Base-by-base conservation (phyloP, 208 protist species). In the Crithidia bombi region DNA sequence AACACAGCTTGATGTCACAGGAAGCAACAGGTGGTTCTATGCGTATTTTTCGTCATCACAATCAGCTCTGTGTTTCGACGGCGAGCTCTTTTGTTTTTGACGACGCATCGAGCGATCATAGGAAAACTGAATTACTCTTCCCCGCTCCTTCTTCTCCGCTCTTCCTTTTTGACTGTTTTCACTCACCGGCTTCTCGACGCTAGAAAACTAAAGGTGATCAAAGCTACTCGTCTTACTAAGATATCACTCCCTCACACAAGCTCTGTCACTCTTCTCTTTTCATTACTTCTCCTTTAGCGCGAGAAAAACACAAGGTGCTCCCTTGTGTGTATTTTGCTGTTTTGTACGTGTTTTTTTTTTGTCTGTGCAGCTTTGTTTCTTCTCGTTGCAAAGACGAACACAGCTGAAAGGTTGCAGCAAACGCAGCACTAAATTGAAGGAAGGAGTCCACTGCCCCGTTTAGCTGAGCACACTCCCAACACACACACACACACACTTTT, bases 141-240 rank as follows among this genome's bases (percentile, higher is more conserved):
- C n/a, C n/a, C n/a, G n/a, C n/a, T n/a, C n/a, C n/a, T n/a, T n/a
- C 44, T 68, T 64, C 56, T 64, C 43, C 32, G 5, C 32, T 39
- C 33, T 57, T 17, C 49, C 17, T 26, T 54, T 9, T 54, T 17
- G 17, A 54, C 25, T 50, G 14, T 21, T 14, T 21, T 50, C 21
- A 19, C n/a, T n/a, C n/a, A n/a, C n/a, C n/a, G n/a, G n/a, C n/a
- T 38, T 59, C 25, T 21, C 17, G 51, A 23, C 25, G 9, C 12
- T 6, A 41, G 21, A 51, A 43, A 23, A 43, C 25, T 3, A 44
- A 62, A 50, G 28, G 57, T 38, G 57, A 64, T 28, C 39, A 49
- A 51, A 49, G 43, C 26, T 64, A 51, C 41, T 49, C 57, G 12
- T 64, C 28, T 51, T 28, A 14, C 26, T 11, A 47, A 62, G 12